Conservation (phyloP, 73 alveolate species). For the Diophrys appendiculata region DNA sequence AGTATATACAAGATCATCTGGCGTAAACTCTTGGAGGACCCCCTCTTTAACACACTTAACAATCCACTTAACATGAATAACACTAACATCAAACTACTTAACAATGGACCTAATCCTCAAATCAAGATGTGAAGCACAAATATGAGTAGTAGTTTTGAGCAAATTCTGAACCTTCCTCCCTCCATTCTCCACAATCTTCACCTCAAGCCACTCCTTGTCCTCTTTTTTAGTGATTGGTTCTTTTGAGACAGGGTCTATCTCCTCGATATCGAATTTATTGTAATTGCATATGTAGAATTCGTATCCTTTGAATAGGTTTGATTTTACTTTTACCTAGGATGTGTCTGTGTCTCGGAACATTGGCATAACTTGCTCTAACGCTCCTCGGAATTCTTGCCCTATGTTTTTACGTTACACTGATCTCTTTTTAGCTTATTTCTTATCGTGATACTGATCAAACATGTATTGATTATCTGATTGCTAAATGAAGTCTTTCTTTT, state of each 20-base stretch:
- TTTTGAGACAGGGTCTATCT: no score
- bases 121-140: conserved; percentile 73
- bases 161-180: conserved; percentile 94
- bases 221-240: no score
- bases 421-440: conserved; percentile 68
- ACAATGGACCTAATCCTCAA: conserved; percentile 76
- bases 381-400: conserved; percentile 57
- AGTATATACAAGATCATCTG: conserved; percentile 81
- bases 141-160: conserved; percentile 83
- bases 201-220: conserved; percentile 84
- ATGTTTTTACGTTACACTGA: conserved; percentile 22
- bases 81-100: conserved; percentile 73
- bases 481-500: conserved; percentile 64
- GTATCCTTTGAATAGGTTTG: conserved; percentile 85
- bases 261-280: conserved; percentile 53
- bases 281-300: conserved; percentile 87
- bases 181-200: conserved; percentile 86
- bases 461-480: conserved; percentile 63
- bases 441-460: conserved; percentile 72
- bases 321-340: conserved; percentile 66
- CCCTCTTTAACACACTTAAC: conserved; percentile 84
- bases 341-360: conserved; percentile 85
- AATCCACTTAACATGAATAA: conserved; percentile 83
- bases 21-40: conserved; percentile 76
- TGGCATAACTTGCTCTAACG: conserved; percentile 68